Evolutionary conservation across 1,284 basidiomycete genomes (phyloP), one percentile per base, ranked within the genome.

Genomic region (Gomphus sp.): DNA sequence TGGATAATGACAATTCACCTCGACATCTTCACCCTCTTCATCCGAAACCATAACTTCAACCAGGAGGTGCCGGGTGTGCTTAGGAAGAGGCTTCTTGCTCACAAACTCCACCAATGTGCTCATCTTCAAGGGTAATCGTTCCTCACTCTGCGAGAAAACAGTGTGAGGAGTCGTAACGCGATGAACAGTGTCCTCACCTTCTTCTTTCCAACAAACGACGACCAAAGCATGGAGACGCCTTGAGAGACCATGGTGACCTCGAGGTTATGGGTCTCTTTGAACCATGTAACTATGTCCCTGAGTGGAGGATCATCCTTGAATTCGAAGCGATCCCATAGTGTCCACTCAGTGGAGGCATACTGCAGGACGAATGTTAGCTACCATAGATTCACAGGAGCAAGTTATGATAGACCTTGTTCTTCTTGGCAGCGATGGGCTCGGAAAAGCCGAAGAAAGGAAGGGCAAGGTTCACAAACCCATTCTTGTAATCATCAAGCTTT

Each of bases 401-500:
- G 10, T 28, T 31, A 8, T 8, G 43, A 33, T 54, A 56, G 41
- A 72, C 73, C 73, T 93, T 94, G 65, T 84, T 80, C 79, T 95
- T 97, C 63, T 81, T 69, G n/a, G 96, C 93, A 3, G 86, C 88
- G 64, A 99, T 93, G 22, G 97, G 97, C 69, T 99, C 97, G 1
- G 94, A 98, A 80, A 99, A 99, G 28, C 94, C 97, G 69, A 99
- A 98, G 86, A 99, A 99, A 3, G 97, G 97, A 60, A 99, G 75
- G 5, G 97, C 97, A 53, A 99, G 81, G 74, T 99, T 99, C 67
- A 99, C 85, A 72, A 99, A 99, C 47, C 93, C 93, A 68, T 99
- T 99, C 81, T 98, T 98, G 82, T 93, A 99, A 59, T 90, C 82
- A 66, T 99, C 97, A 11, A 98, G 78, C 68, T 91, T 89, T 68